Evolutionary conservation across 2,329 filamentous ascomycete genomes (phyloP).

Genomic region (Paraphoma sp.): DNA sequence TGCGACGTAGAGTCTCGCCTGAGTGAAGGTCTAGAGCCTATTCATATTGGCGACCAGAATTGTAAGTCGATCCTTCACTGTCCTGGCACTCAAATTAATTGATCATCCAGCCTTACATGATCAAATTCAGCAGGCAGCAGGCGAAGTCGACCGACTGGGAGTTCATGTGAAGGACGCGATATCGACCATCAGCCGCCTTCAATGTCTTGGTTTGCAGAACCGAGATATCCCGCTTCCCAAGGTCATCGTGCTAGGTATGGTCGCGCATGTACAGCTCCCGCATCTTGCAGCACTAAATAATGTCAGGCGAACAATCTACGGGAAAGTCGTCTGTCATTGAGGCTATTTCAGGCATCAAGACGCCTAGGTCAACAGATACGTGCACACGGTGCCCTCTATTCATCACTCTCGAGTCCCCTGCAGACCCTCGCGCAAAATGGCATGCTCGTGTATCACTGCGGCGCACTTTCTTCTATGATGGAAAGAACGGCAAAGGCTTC

Average conservation of each 20-base stretch:
- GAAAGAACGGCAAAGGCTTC: conserved; percentile 50
- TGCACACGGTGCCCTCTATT: conserved; percentile 85
- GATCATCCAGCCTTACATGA: not conserved
- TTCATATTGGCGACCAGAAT: conserved; percentile 1
- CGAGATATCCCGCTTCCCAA: conserved; percentile 73
- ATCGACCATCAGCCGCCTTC: conserved; percentile 67
- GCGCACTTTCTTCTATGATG: conserved; percentile 66
- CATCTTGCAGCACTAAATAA: not conserved
- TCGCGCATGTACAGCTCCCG: not conserved
- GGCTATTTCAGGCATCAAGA: conserved; percentile 66
- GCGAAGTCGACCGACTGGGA: conserved; percentile 55
- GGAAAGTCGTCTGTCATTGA: conserved; percentile 74
- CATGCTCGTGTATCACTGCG: conserved; percentile 72
- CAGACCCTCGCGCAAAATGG: conserved; percentile 59
- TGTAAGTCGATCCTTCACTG: conserved; percentile 5
- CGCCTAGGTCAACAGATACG: conserved; percentile 73
- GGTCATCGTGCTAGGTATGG: conserved; percentile 75
- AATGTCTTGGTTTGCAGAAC: conserved; percentile 75
- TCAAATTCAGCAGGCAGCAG: not conserved
- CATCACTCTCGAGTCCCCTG: conserved; percentile 70
- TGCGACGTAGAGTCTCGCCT: conserved; percentile 8
- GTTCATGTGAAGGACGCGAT: conserved; percentile 70
- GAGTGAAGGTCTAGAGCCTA: conserved; percentile 2
- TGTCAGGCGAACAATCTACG: conserved; percentile 72
- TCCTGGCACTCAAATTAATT: not conserved